These are phyloP conservation scores for Exidia glandulosa DNA, from an alignment of 768 basidiomycete species.

Conservation along the genomic window DNA sequence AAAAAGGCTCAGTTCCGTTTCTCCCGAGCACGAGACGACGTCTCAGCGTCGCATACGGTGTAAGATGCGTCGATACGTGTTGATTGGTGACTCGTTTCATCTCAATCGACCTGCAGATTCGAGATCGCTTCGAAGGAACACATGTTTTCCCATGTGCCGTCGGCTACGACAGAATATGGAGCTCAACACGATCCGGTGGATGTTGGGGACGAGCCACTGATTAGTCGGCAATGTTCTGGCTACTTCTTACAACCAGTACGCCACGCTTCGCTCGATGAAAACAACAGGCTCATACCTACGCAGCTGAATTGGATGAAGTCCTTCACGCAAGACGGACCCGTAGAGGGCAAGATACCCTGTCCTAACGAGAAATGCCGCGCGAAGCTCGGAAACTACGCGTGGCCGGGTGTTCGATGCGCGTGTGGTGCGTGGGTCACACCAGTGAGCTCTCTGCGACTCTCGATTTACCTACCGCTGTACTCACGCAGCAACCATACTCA, in stretches of 20 bases:
- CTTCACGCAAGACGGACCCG: slow-evolving; percentile 57
- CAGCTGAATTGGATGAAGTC: slow-evolving; percentile 97
- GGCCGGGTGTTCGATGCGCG: slow-evolving; percentile 88
- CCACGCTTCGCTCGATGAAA: slow-evolving; percentile 6
- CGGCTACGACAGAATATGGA: neutral
- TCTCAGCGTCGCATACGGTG: slow-evolving; percentile 69
- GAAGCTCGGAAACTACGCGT: slow-evolving; percentile 94
- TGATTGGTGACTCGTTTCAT: neutral
- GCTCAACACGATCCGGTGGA: neutral
- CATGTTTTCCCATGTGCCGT: slow-evolving; percentile 76
- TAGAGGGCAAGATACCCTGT: slow-evolving; percentile 84
- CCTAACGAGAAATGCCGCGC: slow-evolving; percentile 84
- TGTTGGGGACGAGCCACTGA: slow-evolving; percentile 19
- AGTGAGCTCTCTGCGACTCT: slow-evolving; percentile 32
- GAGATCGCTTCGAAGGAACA: slow-evolving; percentile 86
- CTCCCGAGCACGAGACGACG: slow-evolving; percentile 57
- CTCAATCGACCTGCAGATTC: slow-evolving; percentile 33
- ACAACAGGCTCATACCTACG: neutral
- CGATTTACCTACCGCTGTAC: neutral
- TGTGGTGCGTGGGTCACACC: slow-evolving; percentile 91
- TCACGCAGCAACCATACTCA: neutral
- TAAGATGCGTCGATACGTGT: slow-evolving; percentile 73
- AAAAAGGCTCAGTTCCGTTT: slow-evolving; percentile 70
- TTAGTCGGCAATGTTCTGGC: slow-evolving; percentile 81
- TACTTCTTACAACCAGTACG: slow-evolving; percentile 94